phyloP scores from a whole-genome alignment of 1,284 basidiomycete species.

The Puccinia polysora region DNA sequence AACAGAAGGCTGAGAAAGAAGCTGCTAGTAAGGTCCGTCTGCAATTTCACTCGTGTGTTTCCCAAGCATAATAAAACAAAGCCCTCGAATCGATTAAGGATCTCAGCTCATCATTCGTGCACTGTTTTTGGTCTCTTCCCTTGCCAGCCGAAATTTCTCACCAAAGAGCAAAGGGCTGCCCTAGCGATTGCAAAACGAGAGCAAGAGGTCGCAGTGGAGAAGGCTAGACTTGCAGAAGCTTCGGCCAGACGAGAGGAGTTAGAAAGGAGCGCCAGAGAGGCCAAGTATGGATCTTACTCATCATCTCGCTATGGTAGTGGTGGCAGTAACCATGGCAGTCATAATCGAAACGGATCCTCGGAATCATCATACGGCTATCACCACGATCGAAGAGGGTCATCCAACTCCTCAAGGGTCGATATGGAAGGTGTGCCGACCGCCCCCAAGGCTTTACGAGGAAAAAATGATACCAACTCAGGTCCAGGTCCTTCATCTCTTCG shows the following conservation, averaged over 20 bases:
- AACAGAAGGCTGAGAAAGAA: slow-evolving; percentile 79
- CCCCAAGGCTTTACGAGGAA: slow-evolving; percentile 30
- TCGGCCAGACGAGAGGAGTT: slow-evolving; percentile 59
- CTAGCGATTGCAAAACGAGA: slow-evolving; percentile 77
- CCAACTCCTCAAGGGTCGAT: slow-evolving; percentile 24
- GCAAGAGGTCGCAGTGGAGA: slow-evolving; percentile 59
- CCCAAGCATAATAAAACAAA: background rate
- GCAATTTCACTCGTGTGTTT: background rate
- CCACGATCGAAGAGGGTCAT: slow-evolving; percentile 11
- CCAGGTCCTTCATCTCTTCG: slow-evolving; percentile 42
- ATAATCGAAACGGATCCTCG: background rate
- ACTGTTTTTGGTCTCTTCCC: background rate
- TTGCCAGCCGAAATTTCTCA: slow-evolving; percentile 74
- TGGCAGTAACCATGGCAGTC: background rate
- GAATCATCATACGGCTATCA: slow-evolving; percentile 6
- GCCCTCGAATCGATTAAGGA: no score
- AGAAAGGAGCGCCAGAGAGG: slow-evolving; percentile 61
- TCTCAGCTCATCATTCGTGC: no score
- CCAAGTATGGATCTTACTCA: slow-evolving; percentile 55
- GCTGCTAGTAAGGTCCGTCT: slow-evolving; percentile 71
- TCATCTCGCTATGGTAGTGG: background rate
- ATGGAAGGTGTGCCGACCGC: slow-evolving; percentile 42
- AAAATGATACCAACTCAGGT: background rate
- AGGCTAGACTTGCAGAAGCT: slow-evolving; percentile 19
- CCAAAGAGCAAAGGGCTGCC: slow-evolving; percentile 79